Percentiles rank a stretch among this genome's conserved stretches.
phyloP scores from a whole-genome alignment of 2,329 filamentous ascomycete species.

The Ophiobolus disseminans region DNA sequence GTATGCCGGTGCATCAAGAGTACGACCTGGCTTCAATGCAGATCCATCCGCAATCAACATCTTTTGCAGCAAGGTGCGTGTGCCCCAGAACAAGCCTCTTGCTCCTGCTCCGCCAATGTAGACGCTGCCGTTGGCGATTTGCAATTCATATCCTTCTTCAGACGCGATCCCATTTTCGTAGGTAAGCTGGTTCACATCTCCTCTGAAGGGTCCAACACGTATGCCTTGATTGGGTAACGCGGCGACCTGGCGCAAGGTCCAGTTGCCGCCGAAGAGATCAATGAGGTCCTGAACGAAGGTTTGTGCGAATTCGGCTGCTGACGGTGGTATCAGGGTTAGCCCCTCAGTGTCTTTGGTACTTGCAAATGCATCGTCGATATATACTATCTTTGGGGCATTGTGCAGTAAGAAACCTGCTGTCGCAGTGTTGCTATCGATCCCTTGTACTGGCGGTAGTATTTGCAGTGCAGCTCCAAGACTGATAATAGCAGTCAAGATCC shows the following conservation, averaged over 20 bases:
- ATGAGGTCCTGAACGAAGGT: constrained; percentile 57
- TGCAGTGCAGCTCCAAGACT: constrained; percentile 45
- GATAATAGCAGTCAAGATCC: constrained; percentile 12
- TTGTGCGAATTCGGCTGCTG: constrained; percentile 57
- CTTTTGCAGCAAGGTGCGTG: constrained; percentile 55
- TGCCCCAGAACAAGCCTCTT: constrained; percentile 58
- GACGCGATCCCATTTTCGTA: constrained; percentile 58
- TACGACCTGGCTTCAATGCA: constrained; percentile 34
- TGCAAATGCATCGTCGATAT: constrained; percentile 52
- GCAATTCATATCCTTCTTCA: constrained; percentile 60
- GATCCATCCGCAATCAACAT: constrained; percentile 47
- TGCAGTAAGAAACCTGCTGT: constrained; percentile 31
- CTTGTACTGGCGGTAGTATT: constrained; percentile 49
- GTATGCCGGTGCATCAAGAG: constrained; percentile 54
- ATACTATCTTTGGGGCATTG: constrained; percentile 45
- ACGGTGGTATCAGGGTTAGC: constrained; percentile 61
- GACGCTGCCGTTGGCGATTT: constrained; percentile 43
- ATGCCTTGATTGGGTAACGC: constrained; percentile 51
- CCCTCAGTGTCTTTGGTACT: constrained; percentile 53
- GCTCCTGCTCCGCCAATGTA: constrained; percentile 53
- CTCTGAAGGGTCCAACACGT: constrained; percentile 49
- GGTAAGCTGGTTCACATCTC: constrained; percentile 38
- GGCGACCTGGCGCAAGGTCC: constrained; percentile 52
- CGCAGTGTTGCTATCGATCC: constrained; percentile 18
- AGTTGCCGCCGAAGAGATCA: constrained; percentile 50